Evolutionary conservation across 23 red algal genomes (phyloP), one percentile per base, ranked within the genome.

Genomic region (Gracilaria vermiculophylla): DNA sequence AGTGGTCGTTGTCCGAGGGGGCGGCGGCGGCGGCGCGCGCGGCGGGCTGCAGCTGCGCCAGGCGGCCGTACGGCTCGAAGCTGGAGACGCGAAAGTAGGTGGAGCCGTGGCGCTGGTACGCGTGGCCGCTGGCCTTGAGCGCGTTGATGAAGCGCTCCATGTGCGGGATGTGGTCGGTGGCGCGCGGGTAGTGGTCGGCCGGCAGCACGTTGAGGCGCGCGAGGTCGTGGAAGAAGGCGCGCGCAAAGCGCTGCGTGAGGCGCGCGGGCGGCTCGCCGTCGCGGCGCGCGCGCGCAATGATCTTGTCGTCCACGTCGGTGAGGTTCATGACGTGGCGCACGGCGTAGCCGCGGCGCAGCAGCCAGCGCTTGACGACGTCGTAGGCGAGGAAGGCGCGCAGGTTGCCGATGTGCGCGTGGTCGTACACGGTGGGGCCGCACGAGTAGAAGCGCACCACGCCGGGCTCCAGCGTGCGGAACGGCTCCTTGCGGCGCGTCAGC

Each of bases 261-360:
- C 83, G 88, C 14, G 67, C 43, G 27, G 80, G 50, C 34, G 77
- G 29, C 45, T 64, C 66, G 16, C 80, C 16, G 16, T 77, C 75
- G 3, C 77, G 71, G 28, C 62, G 54, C 19, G 82, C 64, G 34
- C 80, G 75, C 10, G 53, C 56, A 32, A 99, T 99, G 62, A 99
- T 99, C 67, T 99, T 99, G 81, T 99, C 97, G 60, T 99, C 97
- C 27, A 99, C 84, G 54, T 99, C 97, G 0, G 97, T 99, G 16
- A 99, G 73, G 53, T 99, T 99, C 81, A 91, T 96, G 16, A 99
- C 97, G 51, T 99, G 97, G 39, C 65, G 69, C 28, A 99, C 93
- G 47, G 10, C 1, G 78, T 88, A 99, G 13, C 92, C 89, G 23
- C 75, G 57, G 66, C 19, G 90, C 1, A 73, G 69, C 33, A 99